Evolutionary conservation across 495 filamentous ascomycete genomes (phyloP).

Genomic region (Viridothelium virens): DNA sequence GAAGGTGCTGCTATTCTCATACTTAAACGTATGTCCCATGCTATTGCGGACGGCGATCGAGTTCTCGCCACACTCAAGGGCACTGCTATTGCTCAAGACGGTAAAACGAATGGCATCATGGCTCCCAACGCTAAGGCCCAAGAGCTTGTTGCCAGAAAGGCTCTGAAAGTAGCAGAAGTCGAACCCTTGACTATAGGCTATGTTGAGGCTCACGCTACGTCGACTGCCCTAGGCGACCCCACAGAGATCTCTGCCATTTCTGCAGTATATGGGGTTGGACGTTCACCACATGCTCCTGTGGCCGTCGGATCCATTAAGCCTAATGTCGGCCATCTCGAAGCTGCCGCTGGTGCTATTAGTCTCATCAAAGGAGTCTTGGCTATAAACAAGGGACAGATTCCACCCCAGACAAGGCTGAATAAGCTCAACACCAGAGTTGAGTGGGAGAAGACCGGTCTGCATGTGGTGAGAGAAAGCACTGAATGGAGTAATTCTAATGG

Average conservation of each 20-base stretch:
- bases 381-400: conserved; percentile 49
- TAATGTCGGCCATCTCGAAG: conserved; percentile 56
- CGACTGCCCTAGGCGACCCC: conserved; percentile 36
- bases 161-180: conserved; percentile 22
- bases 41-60: conserved; percentile 33
- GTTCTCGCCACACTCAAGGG: conserved; percentile 28
- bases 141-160: conserved; percentile 8
- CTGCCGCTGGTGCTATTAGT: conserved; percentile 48
- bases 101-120: conserved; percentile 9
- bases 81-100: conserved; percentile 13
- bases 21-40: conserved; percentile 37
- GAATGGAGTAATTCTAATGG: conserved; percentile 33
- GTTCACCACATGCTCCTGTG: not conserved
- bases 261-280: not conserved
- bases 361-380: conserved; percentile 52
- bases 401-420: conserved; percentile 38
- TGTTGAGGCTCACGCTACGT: conserved; percentile 46
- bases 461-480: conserved; percentile 24
- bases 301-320: conserved; percentile 47
- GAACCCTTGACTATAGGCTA: conserved; percentile 26
- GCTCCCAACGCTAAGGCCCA: conserved; percentile 6
- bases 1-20: conserved; percentile 35
- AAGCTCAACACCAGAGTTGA: conserved; percentile 36
- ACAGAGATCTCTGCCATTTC: conserved; percentile 6
- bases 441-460: not conserved